These are phyloP conservation scores for Podila horticola DNA, from an alignment of 192 early-diverging fungal species.

Conservation along the genomic window DNA sequence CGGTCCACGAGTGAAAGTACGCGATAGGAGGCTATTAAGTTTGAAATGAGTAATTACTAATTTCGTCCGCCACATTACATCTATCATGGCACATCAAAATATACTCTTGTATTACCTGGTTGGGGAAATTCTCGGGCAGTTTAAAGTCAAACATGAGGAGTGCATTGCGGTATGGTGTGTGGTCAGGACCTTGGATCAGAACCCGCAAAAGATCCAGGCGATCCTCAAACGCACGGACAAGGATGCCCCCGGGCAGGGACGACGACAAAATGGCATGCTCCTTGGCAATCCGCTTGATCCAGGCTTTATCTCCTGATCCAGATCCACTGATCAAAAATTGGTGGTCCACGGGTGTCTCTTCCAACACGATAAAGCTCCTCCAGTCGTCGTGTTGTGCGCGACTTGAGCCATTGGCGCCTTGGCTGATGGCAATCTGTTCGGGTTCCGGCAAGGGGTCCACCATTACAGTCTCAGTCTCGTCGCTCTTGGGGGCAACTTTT, in stretches of 20 bases:
- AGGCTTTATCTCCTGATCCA: constrained; percentile 22
- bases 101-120: constrained; percentile 14
- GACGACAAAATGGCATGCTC: constrained; percentile 58
- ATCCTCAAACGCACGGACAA: constrained; percentile 66
- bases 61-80: not conserved
- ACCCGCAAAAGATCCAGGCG: constrained; percentile 66
- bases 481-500: not conserved
- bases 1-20: constrained; percentile 66
- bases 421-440: constrained; percentile 4
- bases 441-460: constrained; percentile 22
- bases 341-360: constrained; percentile 46
- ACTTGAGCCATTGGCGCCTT: not conserved
- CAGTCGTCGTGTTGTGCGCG: constrained; percentile 9
- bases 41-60: not conserved
- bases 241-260: constrained; percentile 64
- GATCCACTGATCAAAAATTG: constrained; percentile 20
- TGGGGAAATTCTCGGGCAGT: constrained; percentile 60
- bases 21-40: constrained; percentile 55
- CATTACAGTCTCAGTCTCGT: not conserved
- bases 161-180: constrained; percentile 68
- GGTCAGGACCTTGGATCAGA: constrained; percentile 63
- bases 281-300: constrained; percentile 49
- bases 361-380: constrained; percentile 39
- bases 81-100: not conserved
- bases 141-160: constrained; percentile 70